Percentiles rank a stretch among this genome's conserved stretches.
Conservation (phyloP, 129 eudicot genomes). For the Flaveria sonorensis region DNA sequence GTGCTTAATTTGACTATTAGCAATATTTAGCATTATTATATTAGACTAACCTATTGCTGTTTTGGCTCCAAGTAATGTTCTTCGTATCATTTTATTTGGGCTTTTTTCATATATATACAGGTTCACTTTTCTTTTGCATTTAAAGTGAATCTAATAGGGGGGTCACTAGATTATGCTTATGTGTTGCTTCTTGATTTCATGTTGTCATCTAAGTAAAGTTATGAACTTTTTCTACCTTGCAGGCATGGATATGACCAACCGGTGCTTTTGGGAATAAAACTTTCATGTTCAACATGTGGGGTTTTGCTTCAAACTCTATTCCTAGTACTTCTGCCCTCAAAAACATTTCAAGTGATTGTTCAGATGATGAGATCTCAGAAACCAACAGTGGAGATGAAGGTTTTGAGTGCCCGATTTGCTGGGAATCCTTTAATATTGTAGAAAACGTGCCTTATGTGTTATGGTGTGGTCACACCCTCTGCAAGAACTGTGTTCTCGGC, state of each 20-base stretch:
- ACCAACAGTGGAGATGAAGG: no score
- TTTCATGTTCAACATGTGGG: slow-evolving; percentile 45
- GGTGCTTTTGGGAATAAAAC: slow-evolving; percentile 22
- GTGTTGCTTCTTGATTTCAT: background rate
- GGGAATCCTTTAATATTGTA: no score
- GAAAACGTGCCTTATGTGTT: no score
- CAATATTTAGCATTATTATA: background rate
- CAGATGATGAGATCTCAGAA: background rate
- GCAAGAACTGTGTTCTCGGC: no score
- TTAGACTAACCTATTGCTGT: background rate
- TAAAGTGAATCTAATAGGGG: background rate
- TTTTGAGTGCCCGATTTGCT: no score
- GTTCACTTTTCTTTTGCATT: background rate
- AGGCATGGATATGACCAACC: slow-evolving; percentile 29
- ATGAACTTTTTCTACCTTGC: slow-evolving; percentile 17
- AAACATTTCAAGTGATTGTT: slow-evolving; percentile 35
- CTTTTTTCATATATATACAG: background rate
- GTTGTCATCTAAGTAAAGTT: background rate
- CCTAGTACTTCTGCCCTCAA: slow-evolving; percentile 38
- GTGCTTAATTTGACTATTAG: slow-evolving; percentile 14
- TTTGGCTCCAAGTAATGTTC: slow-evolving; percentile 3
- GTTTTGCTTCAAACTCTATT: slow-evolving; percentile 50
- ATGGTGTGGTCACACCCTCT: no score
- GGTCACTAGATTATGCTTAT: no score
- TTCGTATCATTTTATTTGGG: background rate